Evolutionary conservation across 305 asterid species (phyloP).

Genomic region (Striga hermonthica): DNA sequence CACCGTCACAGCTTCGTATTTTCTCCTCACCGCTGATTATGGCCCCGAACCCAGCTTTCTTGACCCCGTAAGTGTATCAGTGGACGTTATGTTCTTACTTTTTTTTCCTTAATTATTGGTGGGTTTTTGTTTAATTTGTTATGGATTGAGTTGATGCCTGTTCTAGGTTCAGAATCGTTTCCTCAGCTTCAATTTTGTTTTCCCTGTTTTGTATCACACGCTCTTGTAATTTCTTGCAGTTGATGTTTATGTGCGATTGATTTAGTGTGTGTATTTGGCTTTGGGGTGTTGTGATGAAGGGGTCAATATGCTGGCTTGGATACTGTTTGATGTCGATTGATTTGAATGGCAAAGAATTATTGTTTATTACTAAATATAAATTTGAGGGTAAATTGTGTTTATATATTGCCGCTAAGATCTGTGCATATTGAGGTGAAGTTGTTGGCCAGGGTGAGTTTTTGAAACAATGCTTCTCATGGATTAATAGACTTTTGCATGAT

Average conservation of each 20-base stretch:
- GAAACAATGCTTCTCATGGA: too few species aligned
- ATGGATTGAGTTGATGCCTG: conserved; percentile 4
- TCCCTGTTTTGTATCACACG: not conserved
- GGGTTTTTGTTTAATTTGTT: not conserved
- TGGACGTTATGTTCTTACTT: not conserved
- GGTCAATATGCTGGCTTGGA: too few species aligned
- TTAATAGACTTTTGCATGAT: too few species aligned
- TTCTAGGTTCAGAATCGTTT: not conserved
- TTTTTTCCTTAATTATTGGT: not conserved
- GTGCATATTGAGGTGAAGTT: conserved; percentile 7
- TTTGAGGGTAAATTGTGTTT: not conserved
- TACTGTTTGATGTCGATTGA: not conserved
- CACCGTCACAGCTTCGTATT: conserved; percentile 67
- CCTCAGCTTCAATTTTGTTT: not conserved
- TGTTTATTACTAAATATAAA: too few species aligned
- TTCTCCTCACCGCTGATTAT: conserved; percentile 80
- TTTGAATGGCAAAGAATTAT: not conserved
- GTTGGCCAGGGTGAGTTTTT: not conserved
- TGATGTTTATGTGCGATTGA: not conserved
- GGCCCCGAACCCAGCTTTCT: conserved; percentile 73
- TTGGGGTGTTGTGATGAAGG: not conserved
- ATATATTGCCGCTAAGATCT: not conserved
- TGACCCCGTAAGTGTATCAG: conserved; percentile 52
- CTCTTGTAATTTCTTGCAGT: not conserved
- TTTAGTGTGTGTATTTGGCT: not conserved